Evolutionary conservation across 2,329 filamentous ascomycete genomes (phyloP), one percentile per base, ranked within the genome.

Genomic region (Pseudogymnoascus sp.): DNA sequence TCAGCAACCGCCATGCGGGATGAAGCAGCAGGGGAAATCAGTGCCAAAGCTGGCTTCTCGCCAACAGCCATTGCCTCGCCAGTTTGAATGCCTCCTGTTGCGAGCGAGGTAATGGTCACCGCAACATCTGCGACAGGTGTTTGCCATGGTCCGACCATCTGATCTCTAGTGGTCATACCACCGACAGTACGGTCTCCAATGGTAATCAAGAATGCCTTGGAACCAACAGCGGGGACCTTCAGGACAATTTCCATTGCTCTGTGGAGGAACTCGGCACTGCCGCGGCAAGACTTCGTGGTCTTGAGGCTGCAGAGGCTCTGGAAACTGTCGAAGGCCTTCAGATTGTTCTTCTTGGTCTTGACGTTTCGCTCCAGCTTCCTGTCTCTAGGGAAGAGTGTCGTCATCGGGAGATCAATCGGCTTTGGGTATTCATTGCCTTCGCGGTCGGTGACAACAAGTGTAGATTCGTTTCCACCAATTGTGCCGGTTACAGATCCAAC

Each of bases 31-130:
- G 93, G 85, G 3, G 90, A 93, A 64, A 99, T 96, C 21, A 99
- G 82, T 5, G 95, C 95, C 62, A 99, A 78, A 0, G 88, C 89
- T 43, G 93, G 91, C 77, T 90, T 95, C 77, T 97, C 93, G 36
- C 95, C 95, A 89, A 96, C 96, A 1, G 92, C 88, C 91, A 97
- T 96, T n/a, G 93, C 93, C 75, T 97, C 95, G 68, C 95, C 95
- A 28, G 88, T 90, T 59, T 89, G 82, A 65, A 88, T 90, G n/a
- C 76, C 76, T 14, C 80, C 81, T 6, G 84, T 72, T 56, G 86
- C 84, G 69, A 96, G 86, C 2, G 91, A 89, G 0, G 91, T 93
- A 0, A 90, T 87, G 21, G 93, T 97, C 23, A 97, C 93, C 2
- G 92, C 93, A 59, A 96, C 93, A 75, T 99, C 93, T 3, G 95